phyloP scores from a whole-genome alignment of 2,329 filamentous ascomycete species.

The Neonectria neomacrospora region DNA sequence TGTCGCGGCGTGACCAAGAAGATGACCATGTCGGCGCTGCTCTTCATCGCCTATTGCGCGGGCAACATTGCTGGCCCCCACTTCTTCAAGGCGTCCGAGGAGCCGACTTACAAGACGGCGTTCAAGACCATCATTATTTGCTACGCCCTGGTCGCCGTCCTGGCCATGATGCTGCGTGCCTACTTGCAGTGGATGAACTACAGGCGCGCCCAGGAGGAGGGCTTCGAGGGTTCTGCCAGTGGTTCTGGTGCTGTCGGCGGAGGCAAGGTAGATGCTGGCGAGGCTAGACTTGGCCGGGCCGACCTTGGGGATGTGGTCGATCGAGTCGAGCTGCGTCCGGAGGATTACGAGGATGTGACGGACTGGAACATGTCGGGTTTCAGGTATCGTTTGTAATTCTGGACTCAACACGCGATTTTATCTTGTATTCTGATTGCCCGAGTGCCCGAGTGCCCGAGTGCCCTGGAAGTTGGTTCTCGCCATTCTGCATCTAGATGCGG shows the following conservation, averaged over 20 bases:
- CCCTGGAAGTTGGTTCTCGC: no score
- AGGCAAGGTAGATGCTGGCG: constrained; percentile 21
- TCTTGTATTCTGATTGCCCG: no score
- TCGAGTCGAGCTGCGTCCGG: constrained; percentile 11
- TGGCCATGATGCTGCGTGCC: constrained; percentile 56
- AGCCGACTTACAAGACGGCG: constrained; percentile 63
- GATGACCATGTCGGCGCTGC: constrained; percentile 66
- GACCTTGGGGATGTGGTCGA: constrained; percentile 9
- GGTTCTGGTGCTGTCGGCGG: constrained; percentile 54
- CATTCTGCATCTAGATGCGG: no score
- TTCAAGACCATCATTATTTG: constrained; percentile 67
- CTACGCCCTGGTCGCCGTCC: constrained; percentile 60
- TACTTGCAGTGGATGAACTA: constrained; percentile 61
- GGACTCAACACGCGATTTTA: no score
- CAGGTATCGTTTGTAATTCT: constrained; percentile 61
- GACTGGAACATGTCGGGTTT: constrained; percentile 70
- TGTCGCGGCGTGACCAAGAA: constrained; percentile 69
- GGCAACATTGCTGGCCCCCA: constrained; percentile 68
- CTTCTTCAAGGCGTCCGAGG: constrained; percentile 61
- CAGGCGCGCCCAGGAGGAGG: constrained; percentile 55
- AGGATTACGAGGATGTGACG: constrained; percentile 68
- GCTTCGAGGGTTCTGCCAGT: constrained; percentile 50
- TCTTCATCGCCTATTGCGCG: constrained; percentile 66
- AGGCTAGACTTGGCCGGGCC: neutral
- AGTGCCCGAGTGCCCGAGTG: no score